Evolutionary conservation across 2,329 filamentous ascomycete genomes (phyloP).

Genomic region (Fusarium sp.): DNA sequence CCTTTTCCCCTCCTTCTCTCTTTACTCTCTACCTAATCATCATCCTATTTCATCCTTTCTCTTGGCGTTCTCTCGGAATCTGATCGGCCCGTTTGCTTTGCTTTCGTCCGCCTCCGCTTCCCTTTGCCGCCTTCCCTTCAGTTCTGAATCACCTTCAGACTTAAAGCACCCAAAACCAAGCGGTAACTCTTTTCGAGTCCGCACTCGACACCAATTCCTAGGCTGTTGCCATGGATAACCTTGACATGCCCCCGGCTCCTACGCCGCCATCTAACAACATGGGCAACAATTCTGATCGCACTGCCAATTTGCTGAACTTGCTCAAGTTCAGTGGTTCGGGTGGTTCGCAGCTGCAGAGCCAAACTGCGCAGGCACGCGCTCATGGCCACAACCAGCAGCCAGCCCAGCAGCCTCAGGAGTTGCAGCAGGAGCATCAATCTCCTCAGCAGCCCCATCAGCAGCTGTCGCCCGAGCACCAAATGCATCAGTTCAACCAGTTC

Average conservation of each 20-base stretch:
- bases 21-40: constrained; percentile 1
- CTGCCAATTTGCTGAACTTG: constrained; percentile 68
- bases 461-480: constrained; percentile 44
- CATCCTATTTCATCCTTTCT: constrained; percentile 23
- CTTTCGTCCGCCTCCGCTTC: constrained; percentile 44
- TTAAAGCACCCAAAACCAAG: constrained; percentile 15
- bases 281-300: constrained; percentile 60
- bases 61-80: constrained; percentile 39
- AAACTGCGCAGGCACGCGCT: constrained; percentile 45
- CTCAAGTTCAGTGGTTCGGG: constrained; percentile 67
- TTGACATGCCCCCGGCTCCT: constrained; percentile 64
- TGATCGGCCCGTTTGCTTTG: constrained; percentile 43
- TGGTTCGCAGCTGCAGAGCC: constrained; percentile 52
- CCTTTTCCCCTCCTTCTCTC: constrained; percentile 1
- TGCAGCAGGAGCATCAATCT: constrained; percentile 30
- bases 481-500: constrained; percentile 45
- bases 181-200: constrained; percentile 41
- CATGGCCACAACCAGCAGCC: constrained; percentile 30
- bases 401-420: constrained; percentile 32
- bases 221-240: constrained; percentile 45
- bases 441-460: constrained; percentile 41
- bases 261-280: constrained; percentile 59
- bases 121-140: constrained; percentile 30
- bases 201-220: constrained; percentile 37
- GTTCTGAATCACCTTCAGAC: constrained; percentile 24